Base-by-base conservation (phyloP, 1,139 yeast genomes). In the Sugiyamaella pinicola region DNA sequence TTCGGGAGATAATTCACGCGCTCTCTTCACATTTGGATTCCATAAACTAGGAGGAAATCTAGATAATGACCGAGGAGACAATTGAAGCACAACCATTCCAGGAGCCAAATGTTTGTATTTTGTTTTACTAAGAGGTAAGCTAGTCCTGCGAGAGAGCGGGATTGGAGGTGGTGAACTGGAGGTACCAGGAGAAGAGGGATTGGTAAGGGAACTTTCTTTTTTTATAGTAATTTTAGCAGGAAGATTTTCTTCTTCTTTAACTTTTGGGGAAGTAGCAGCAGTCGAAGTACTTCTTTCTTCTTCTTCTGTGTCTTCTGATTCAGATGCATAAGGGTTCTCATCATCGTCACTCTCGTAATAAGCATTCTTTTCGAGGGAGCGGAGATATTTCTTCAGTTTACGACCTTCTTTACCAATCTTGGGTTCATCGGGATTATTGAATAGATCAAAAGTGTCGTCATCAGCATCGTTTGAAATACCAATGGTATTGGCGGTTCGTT, bases 351-450 rank as follows among this genome's bases (percentile, higher is more conserved):
- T 83, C 54, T 93, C 97, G 69, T 93, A 93, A 55, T 87, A 85
- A 37, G 90, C 95, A 61, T 85, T 85, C 70, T 90, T 85, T 68
- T 93, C 99, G 45, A 95, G 82, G 62, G 89, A 85, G 60, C 87
- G 83, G 64, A 93, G 77, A 2, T 93, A 91, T 69, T 87, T 87
- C 63, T 90, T 82, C 58, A 93, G 80, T 64, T 86, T 85, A 64
- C 84, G 84, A 58, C 98, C 98, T 69, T 89, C 96, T 67, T 88
- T 90, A 70, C 91, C 96, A 48, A 90, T 88, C 66, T 86, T 86
- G 64, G 87, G 80, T 21, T 83, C 81, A 55, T 84, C 76, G 50
- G 83, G 86, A 42, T 81, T 85, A 37, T 76, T 81, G n/a, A 71
- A 74, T 44, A 79, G 81, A 43, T 77, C 83, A 33, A 73, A 80